Evolutionary conservation across 495 filamentous ascomycete species (phyloP).

Genomic region (Trypethelium eluteriae): DNA sequence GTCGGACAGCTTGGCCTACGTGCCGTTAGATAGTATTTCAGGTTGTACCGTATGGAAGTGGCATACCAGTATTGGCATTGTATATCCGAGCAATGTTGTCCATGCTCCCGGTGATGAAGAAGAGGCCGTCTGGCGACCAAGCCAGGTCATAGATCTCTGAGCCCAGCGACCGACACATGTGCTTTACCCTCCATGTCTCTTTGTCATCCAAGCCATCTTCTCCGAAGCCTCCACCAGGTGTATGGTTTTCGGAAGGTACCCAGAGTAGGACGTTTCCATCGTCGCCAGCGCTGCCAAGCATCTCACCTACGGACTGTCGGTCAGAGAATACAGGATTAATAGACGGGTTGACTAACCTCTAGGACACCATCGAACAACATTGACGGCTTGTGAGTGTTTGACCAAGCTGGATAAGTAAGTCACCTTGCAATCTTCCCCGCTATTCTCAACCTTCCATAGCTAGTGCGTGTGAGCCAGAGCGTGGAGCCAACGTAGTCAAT

Average conservation of each 20-base stretch:
- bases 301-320: constrained; percentile 58
- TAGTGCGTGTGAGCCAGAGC: constrained; percentile 35
- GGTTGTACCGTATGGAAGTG: background rate
- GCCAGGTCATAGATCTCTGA: constrained; percentile 96
- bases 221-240: constrained; percentile 57
- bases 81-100: constrained; percentile 97
- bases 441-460: constrained; percentile 83
- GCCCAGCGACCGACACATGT: constrained; percentile 81
- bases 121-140: constrained; percentile 93
- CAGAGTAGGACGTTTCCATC: constrained; percentile 95
- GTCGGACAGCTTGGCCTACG: constrained; percentile 77
- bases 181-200: constrained; percentile 91
- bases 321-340: constrained; percentile 19
- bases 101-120: constrained; percentile 98
- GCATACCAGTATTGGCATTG: constrained; percentile 79
- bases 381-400: constrained; percentile 95
- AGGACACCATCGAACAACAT: constrained; percentile 93
- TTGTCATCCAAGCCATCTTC: constrained; percentile 86
- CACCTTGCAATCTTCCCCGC: constrained; percentile 80
- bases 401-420: constrained; percentile 83
- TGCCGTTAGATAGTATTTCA: constrained; percentile 4
- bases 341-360: constrained; percentile 51
- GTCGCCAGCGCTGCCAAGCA: constrained; percentile 89
- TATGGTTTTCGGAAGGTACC: constrained; percentile 75
- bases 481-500: constrained; percentile 13